These are phyloP conservation scores for Neofusicoccum kwambonambiense DNA, from an alignment of 2,329 filamentous ascomycete genomes.

Conservation along the genomic window DNA sequence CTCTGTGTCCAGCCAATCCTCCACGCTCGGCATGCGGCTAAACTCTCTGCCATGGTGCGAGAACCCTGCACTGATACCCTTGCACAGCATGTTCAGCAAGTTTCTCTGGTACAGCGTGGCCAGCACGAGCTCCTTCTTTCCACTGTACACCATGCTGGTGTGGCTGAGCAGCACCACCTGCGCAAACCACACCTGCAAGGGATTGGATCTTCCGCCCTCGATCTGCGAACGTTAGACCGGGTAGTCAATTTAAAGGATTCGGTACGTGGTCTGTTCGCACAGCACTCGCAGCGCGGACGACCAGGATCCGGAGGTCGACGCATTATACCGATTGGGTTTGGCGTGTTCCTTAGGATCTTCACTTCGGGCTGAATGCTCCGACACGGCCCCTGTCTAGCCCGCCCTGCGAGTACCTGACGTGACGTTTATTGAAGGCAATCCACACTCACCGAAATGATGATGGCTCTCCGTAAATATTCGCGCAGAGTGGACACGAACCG, in stretches of 20 bases:
- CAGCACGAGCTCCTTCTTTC: neutral
- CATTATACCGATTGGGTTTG: neutral
- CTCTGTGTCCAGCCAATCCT: neutral
- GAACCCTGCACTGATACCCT: neutral
- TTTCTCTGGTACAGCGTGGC: neutral
- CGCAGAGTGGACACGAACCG: neutral
- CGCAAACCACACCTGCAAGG: neutral
- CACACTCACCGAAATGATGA: neutral
- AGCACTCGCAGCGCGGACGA: neutral
- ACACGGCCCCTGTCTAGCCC: neutral
- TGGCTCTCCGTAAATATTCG: neutral
- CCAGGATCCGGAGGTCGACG: neutral
- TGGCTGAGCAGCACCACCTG: neutral
- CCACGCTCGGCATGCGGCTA: neutral
- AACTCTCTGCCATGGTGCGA: neutral
- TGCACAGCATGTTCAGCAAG: neutral
- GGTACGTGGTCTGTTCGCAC: neutral
- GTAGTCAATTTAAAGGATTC: neutral
- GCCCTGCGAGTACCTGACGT: no score
- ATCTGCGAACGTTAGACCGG: neutral
- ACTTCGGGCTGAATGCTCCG: neutral
- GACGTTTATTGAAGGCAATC: no score
- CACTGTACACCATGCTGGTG: neutral
- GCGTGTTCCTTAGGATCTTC: neutral
- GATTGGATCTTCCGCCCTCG: neutral